Conservation (phyloP, 352 stramenopile genomes). For the Phytophthora pistaciae region DNA sequence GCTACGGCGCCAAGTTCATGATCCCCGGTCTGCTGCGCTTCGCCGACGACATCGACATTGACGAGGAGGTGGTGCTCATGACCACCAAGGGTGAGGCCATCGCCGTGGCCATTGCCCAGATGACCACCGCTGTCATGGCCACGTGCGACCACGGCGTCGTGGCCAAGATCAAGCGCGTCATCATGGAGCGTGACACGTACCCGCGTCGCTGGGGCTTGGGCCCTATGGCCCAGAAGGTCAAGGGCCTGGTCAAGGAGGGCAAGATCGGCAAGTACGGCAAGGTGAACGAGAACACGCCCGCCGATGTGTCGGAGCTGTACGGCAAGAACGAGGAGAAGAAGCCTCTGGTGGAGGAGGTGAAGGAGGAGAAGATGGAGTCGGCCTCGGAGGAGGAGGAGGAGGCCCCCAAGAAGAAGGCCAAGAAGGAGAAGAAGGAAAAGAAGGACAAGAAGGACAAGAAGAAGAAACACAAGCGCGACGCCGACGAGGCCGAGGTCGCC, state of each 20-base stretch:
- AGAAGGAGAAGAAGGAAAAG: conserved; percentile 67
- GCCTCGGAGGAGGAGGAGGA: conserved; percentile 58
- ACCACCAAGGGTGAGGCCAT: conserved; percentile 99
- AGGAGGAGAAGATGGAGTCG: conserved; percentile 44
- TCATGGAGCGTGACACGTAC: conserved; percentile 99
- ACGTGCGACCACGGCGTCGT: conserved; percentile 99
- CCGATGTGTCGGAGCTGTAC: conserved; percentile 84
- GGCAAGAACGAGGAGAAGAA: conserved; percentile 62
- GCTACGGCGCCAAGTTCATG: conserved; percentile 99
- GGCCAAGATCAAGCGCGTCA: conserved; percentile 99
- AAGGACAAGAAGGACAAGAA: conserved; percentile 84
- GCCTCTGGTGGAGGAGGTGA: conserved; percentile 71
- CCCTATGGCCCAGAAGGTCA: conserved; percentile 99
- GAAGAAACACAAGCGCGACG: conserved; percentile 85
- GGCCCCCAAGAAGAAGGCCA: conserved; percentile 63
- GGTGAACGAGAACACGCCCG: conserved; percentile 88
- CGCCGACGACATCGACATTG: conserved; percentile 99
- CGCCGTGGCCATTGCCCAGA: conserved; percentile 99
- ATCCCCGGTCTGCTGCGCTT: conserved; percentile 99
- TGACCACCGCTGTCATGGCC: conserved; percentile 99
- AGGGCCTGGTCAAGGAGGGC: conserved; percentile 96
- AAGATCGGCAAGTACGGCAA: conserved; percentile 93
- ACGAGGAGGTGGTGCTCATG: conserved; percentile 99
- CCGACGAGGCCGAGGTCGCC: conserved; percentile 47
- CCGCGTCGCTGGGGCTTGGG: conserved; percentile 98